Conservation (phyloP, 192 early-diverging fungal species). For the Backusella mclennaniae region DNA sequence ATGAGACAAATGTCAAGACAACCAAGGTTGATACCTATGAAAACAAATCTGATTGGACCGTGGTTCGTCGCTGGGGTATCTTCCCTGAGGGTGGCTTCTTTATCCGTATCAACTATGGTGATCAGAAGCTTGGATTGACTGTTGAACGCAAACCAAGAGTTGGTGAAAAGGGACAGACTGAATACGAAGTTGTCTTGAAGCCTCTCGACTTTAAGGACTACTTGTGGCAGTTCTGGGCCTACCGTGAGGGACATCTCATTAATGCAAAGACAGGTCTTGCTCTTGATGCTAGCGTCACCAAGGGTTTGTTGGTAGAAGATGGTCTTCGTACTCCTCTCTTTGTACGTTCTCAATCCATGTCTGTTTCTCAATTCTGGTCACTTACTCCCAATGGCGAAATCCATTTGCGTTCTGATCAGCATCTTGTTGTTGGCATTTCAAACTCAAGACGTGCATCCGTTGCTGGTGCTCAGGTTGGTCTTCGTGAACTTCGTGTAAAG, state of each 20-base stretch:
- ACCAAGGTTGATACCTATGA: neutral
- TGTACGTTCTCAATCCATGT: slow-evolving; percentile 3
- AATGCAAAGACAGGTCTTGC: slow-evolving; percentile 21
- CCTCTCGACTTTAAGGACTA: slow-evolving; percentile 16
- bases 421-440: slow-evolving; percentile 15
- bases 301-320: slow-evolving; percentile 15
- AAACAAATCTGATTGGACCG: neutral
- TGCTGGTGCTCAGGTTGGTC: slow-evolving; percentile 9
- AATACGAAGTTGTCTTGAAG: slow-evolving; percentile 5
- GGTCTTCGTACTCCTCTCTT: slow-evolving; percentile 10
- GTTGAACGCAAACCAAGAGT: slow-evolving; percentile 6
- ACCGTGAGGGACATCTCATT: slow-evolving; percentile 20
- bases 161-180: neutral
- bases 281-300: neutral
- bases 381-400: slow-evolving; percentile 23
- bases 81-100: slow-evolving; percentile 27
- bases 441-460: slow-evolving; percentile 5
- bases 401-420: slow-evolving; percentile 10
- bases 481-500: slow-evolving; percentile 16
- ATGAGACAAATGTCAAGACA: neutral
- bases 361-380: slow-evolving; percentile 23
- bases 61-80: slow-evolving; percentile 23
- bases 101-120: slow-evolving; percentile 11
- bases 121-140: slow-evolving; percentile 15
- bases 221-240: slow-evolving; percentile 20